phyloP scores from a whole-genome alignment of 805 yeast genomes.

The Debaryomyces prosopidis region DNA sequence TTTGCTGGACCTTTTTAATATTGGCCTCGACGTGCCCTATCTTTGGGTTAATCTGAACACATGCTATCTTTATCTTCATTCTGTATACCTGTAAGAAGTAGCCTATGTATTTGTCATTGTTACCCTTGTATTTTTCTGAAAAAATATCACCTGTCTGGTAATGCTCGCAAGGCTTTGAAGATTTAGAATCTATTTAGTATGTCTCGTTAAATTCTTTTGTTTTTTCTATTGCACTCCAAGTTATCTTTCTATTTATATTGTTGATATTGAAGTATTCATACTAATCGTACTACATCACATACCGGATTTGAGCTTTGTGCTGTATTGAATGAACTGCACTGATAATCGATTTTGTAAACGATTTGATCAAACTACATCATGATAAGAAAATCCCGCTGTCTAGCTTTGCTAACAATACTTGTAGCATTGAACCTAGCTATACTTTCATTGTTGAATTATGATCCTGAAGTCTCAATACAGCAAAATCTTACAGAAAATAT shows the following conservation, averaged over 20 bases:
- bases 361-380: neutral
- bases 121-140: too few relatives aligned
- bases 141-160: too few relatives aligned
- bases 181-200: too few relatives aligned
- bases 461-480: constrained; percentile 4
- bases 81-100: neutral
- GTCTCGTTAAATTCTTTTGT: neutral
- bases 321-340: too few relatives aligned
- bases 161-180: too few relatives aligned
- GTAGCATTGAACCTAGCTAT: constrained; percentile 14
- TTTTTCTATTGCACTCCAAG: neutral
- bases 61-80: constrained; percentile 59
- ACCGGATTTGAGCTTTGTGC: too few relatives aligned
- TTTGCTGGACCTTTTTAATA: constrained; percentile 42
- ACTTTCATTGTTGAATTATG: constrained; percentile 10
- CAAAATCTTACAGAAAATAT: neutral
- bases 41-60: constrained; percentile 66
- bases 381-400: constrained; percentile 16
- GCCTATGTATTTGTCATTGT: too few relatives aligned
- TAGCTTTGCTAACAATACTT: constrained; percentile 12
- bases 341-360: too few relatives aligned
- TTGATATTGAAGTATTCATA: neutral
- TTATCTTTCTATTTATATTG: neutral
- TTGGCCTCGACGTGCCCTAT: constrained; percentile 62
- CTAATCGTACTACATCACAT: too few relatives aligned